These are phyloP conservation scores for Cladosporium austrohemisphaericum DNA, from an alignment of 2,329 filamentous ascomycete genomes.

Conservation along the genomic window DNA sequence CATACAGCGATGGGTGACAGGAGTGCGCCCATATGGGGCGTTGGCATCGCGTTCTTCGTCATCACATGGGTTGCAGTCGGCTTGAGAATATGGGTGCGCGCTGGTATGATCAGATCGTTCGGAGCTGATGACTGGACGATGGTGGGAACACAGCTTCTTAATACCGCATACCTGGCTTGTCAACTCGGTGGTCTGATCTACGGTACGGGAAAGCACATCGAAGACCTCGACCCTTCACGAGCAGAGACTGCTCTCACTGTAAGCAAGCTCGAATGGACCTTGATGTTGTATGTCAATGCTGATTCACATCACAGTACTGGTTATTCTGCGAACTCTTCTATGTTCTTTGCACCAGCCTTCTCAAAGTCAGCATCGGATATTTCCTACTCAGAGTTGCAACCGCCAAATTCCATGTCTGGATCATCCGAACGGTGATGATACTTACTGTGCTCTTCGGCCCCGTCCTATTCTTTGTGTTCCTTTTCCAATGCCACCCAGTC, in stretches of 20 bases:
- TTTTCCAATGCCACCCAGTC: constrained; percentile 53
- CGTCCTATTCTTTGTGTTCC: constrained; percentile 49
- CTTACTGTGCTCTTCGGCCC: constrained; percentile 44
- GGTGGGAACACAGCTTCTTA: constrained; percentile 36
- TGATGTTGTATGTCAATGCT: neutral
- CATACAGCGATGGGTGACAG: constrained; percentile 6
- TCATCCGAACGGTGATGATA: constrained; percentile 47
- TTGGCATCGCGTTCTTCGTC: constrained; percentile 36
- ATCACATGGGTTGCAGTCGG: constrained; percentile 37
- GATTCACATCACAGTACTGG: constrained; percentile 39
- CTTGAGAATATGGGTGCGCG: constrained; percentile 38
- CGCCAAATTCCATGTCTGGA: constrained; percentile 42
- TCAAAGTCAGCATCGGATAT: constrained; percentile 52
- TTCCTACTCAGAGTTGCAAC: constrained; percentile 53
- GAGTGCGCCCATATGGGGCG: constrained; percentile 10
- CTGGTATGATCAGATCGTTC: constrained; percentile 35
- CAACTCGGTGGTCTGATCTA: constrained; percentile 39
- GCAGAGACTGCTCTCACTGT: constrained; percentile 24
- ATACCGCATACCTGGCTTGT: constrained; percentile 39
- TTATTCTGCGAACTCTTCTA: constrained; percentile 57
- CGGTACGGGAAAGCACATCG: constrained; percentile 38
- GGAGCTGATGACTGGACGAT: constrained; percentile 43
- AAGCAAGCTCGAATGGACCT: neutral
- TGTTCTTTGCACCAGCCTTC: constrained; percentile 44
- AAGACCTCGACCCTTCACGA: constrained; percentile 27